Evolutionary conservation across 2,329 filamentous ascomycete species (phyloP).

Genomic region (Apiospora sp.): DNA sequence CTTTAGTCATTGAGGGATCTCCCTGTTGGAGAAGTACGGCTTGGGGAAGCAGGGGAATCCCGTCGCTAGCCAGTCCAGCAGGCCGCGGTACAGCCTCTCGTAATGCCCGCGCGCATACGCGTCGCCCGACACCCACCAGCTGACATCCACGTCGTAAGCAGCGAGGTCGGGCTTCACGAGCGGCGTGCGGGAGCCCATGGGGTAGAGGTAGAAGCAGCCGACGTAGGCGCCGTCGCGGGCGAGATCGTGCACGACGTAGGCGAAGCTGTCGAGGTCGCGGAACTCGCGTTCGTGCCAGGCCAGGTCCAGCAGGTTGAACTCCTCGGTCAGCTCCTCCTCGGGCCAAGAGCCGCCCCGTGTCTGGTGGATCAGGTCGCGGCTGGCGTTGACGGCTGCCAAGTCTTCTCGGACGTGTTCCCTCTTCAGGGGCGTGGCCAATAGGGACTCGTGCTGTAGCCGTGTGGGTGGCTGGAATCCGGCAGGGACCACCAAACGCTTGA

Average conservation of each 20-base stretch:
- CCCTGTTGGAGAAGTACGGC: constrained; percentile 17
- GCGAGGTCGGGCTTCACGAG: constrained; percentile 1
- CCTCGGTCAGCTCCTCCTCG: constrained; percentile 22
- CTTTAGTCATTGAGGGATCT: constrained; percentile 2
- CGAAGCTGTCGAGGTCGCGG: constrained; percentile 19
- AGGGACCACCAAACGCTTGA: not conserved
- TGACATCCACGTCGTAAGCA: constrained; percentile 22
- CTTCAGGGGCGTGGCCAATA: constrained; percentile 13
- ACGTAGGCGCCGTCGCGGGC: not conserved
- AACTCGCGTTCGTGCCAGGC: constrained; percentile 24
- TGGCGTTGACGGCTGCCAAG: constrained; percentile 21
- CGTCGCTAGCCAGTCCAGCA: constrained; percentile 9
- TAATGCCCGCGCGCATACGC: constrained; percentile 9
- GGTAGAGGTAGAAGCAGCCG: constrained; percentile 23
- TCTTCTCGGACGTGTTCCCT: constrained; percentile 20
- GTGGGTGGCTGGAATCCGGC: not conserved
- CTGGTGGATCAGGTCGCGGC: constrained; percentile 7
- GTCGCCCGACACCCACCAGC: constrained; percentile 21
- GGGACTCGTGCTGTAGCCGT: not conserved
- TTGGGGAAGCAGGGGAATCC: constrained; percentile 16
- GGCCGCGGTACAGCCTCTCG: constrained; percentile 5
- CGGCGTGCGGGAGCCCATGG: constrained; percentile 21
- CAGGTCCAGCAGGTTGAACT: constrained; percentile 14
- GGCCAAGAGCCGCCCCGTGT: constrained; percentile 24
- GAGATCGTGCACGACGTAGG: constrained; percentile 21